These are phyloP conservation scores for Termitomyces sp. DNA, from an alignment of 768 basidiomycete species.

Conservation along the genomic window DNA sequence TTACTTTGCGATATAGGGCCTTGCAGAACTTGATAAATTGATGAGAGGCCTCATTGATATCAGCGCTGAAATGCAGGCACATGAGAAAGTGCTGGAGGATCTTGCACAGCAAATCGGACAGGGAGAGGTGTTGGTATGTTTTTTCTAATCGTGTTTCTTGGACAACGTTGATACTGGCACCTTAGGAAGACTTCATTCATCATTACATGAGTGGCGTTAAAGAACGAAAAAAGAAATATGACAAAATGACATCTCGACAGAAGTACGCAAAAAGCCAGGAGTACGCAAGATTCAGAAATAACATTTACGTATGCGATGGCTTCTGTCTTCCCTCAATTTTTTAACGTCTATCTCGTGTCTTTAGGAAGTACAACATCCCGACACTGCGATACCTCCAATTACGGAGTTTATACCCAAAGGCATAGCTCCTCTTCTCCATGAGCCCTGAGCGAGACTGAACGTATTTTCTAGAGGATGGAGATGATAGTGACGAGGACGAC, in stretches of 20 bases:
- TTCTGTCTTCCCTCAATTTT: neutral
- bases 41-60: constrained; percentile 73
- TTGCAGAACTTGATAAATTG: constrained; percentile 58
- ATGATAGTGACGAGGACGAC: constrained; percentile 81
- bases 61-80: constrained; percentile 53
- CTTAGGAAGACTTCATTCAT: constrained; percentile 49
- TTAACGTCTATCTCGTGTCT: neutral
- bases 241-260: constrained; percentile 66
- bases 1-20: constrained; percentile 33
- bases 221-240: constrained; percentile 43
- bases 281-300: constrained; percentile 62
- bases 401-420: constrained; percentile 71
- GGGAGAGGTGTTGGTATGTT: constrained; percentile 60
- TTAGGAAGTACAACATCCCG: constrained; percentile 70
- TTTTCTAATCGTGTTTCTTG: neutral
- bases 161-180: neutral
- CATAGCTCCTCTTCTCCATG: constrained; percentile 22
- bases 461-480: constrained; percentile 63
- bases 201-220: constrained; percentile 49
- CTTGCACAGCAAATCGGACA: constrained; percentile 54
- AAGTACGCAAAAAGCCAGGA: constrained; percentile 65
- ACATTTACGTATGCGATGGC: constrained; percentile 51
- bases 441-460: neutral
- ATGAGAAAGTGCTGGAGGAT: constrained; percentile 50
- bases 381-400: constrained; percentile 71